Conservation (phyloP, 2,329 filamentous ascomycete species). For the Venturia effusa region DNA sequence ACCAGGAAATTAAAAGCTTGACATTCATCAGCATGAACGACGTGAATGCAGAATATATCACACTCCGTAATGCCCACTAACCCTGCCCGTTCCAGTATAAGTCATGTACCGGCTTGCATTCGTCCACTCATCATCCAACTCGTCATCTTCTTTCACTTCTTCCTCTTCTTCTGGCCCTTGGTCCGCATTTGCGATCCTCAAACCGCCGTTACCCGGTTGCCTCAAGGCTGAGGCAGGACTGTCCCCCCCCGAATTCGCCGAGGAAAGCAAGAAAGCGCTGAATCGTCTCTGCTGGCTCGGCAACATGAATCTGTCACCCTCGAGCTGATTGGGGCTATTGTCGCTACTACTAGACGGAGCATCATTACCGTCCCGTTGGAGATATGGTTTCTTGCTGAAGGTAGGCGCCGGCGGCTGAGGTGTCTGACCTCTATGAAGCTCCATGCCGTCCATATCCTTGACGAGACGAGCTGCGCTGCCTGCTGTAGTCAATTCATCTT, state of each 20-base stretch:
- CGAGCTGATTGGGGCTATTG: not conserved
- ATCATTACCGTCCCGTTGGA: not conserved
- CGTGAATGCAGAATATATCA: not conserved
- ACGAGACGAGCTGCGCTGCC: not conserved
- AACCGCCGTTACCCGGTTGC: not conserved
- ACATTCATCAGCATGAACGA: not conserved
- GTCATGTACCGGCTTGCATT: slow-evolving; percentile 2
- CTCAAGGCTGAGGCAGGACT: not conserved
- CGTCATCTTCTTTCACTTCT: not conserved
- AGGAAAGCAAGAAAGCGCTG: not conserved
- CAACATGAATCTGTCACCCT: slow-evolving; percentile 3
- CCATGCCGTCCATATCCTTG: not conserved
- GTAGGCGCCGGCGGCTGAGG: not conserved
- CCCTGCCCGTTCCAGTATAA: slow-evolving; percentile 4
- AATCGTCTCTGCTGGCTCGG: slow-evolving; percentile 6
- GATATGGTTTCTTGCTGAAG: slow-evolving; percentile 7
- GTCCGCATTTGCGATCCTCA: not conserved
- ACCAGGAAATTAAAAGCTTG: not conserved
- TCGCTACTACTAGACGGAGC: not conserved
- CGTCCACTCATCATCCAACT: slow-evolving; percentile 6
- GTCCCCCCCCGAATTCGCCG: not conserved
- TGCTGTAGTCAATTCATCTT: not conserved
- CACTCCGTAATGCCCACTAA: slow-evolving; percentile 6
- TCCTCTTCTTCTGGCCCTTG: not conserved
- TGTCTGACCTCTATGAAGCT: not conserved